These are phyloP conservation scores for Suillus subalutaceus DNA, from an alignment of 768 basidiomycete genomes.

Conservation along the genomic window DNA sequence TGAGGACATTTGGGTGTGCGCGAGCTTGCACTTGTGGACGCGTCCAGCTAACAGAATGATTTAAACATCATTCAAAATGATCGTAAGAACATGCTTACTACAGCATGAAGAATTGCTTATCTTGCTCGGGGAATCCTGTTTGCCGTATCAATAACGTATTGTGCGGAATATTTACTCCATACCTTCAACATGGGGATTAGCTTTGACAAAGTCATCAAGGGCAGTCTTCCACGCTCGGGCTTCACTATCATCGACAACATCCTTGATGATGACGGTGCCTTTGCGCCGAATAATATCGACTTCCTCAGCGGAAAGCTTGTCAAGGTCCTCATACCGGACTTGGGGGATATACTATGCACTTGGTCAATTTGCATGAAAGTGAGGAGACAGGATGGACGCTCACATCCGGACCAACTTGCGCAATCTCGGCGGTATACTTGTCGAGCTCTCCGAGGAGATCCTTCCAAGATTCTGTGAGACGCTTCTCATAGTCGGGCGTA, in stretches of 20 bases:
- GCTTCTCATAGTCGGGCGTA: slow-evolving; percentile 45
- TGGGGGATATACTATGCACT: slow-evolving; percentile 59
- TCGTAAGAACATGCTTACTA: slow-evolving; percentile 48
- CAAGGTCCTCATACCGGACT: slow-evolving; percentile 58
- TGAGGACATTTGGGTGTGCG: slow-evolving; percentile 66
- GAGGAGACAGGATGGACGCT: slow-evolving; percentile 18
- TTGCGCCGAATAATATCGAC: slow-evolving; percentile 53
- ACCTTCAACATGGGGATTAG: slow-evolving; percentile 62
- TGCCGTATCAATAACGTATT: not conserved
- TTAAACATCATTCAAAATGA: not conserved
- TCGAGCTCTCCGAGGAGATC: slow-evolving; percentile 58
- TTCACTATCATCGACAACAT: slow-evolving; percentile 59
- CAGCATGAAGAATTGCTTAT: slow-evolving; percentile 76
- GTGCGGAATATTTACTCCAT: slow-evolving; percentile 4
- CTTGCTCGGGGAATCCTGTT: slow-evolving; percentile 51
- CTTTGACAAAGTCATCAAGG: slow-evolving; percentile 56
- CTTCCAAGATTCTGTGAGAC: slow-evolving; percentile 57
- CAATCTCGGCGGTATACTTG: slow-evolving; percentile 47
- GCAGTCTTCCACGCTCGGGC: slow-evolving; percentile 61
- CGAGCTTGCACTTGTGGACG: slow-evolving; percentile 66
- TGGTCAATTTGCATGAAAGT: not conserved
- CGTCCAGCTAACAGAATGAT: slow-evolving; percentile 41
- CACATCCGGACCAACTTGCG: slow-evolving; percentile 52
- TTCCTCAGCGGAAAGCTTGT: slow-evolving; percentile 46
- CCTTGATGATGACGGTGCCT: slow-evolving; percentile 65